Evolutionary conservation across 352 stramenopile genomes (phyloP).

Genomic region (Albugo laibachii): DNA sequence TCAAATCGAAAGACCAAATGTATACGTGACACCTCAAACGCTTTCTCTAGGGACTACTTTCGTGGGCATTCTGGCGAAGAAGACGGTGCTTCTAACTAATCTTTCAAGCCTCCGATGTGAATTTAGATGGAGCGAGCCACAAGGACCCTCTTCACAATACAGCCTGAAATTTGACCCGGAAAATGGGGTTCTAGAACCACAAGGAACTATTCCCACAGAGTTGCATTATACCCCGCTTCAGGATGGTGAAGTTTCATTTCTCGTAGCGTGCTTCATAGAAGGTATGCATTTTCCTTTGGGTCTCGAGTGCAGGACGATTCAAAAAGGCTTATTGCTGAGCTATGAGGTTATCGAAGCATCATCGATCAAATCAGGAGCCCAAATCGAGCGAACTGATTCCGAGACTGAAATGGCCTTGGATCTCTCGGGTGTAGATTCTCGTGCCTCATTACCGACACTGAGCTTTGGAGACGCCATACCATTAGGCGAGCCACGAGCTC

Average conservation of each 20-base stretch:
- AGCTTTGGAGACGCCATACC: conserved; percentile 38
- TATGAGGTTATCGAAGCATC: conserved; percentile 29
- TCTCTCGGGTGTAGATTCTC: not conserved
- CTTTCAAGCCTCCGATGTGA: conserved; percentile 52
- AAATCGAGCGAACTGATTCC: not conserved
- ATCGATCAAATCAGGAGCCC: not conserved
- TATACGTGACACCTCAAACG: conserved; percentile 33
- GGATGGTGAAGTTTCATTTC: conserved; percentile 20
- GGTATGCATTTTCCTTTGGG: conserved; percentile 35
- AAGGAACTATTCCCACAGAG: conserved; percentile 25
- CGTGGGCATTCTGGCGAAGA: conserved; percentile 24
- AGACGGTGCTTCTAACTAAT: conserved; percentile 40
- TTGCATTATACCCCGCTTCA: conserved; percentile 40
- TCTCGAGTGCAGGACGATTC: conserved; percentile 33
- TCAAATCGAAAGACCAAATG: conserved; percentile 58
- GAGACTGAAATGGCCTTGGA: not conserved
- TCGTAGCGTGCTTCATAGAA: conserved; percentile 42
- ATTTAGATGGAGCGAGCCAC: conserved; percentile 58
- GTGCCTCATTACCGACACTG: conserved; percentile 19
- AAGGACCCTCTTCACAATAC: conserved; percentile 26
- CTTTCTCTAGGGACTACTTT: conserved; percentile 42
- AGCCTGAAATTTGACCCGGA: conserved; percentile 21
- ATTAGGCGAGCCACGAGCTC: conserved; percentile 23
- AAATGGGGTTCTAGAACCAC: conserved; percentile 29
- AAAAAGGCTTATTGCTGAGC: conserved; percentile 60